phyloP scores from a whole-genome alignment of 2,329 filamentous ascomycete species.

The Samsoniella hepiali region DNA sequence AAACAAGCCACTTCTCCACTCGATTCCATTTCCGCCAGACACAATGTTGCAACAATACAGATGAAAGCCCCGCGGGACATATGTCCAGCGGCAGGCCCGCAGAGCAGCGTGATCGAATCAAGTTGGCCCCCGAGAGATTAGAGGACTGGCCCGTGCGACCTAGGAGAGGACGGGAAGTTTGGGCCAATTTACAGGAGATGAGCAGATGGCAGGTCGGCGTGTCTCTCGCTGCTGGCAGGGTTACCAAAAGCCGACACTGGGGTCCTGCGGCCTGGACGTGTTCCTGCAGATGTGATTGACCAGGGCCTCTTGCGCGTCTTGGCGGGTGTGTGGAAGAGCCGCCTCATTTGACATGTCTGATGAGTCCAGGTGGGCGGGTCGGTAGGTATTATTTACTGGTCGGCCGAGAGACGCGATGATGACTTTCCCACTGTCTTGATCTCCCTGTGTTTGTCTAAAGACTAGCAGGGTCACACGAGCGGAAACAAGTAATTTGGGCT shows the following conservation, averaged over 20 bases:
- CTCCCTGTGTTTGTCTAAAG: not conserved
- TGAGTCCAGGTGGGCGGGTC: not conserved
- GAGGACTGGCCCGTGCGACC: constrained; percentile 9
- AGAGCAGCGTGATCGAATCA: not conserved
- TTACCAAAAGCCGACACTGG: not conserved
- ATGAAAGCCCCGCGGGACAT: not conserved
- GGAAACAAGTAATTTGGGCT: not conserved
- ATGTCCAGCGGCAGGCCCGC: not conserved
- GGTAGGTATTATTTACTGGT: too few relatives aligned
- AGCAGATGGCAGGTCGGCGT: constrained; percentile 3
- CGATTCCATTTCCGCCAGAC: not conserved
- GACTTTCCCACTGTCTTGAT: not conserved
- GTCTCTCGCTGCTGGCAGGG: not conserved
- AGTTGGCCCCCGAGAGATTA: constrained; percentile 6
- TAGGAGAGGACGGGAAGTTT: constrained; percentile 11
- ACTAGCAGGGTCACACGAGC: not conserved
- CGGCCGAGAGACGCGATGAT: not conserved
- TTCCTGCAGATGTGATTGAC: constrained; percentile 9
- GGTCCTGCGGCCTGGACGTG: not conserved
- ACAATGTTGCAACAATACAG: not conserved
- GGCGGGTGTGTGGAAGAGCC: not conserved
- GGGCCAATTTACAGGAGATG: constrained; percentile 15
- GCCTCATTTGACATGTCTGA: not conserved
- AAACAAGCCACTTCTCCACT: not conserved
- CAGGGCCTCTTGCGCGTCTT: not conserved